Evolutionary conservation across 164 flowering plant genomes (phyloP), one percentile per base, ranked within the genome.

Genomic region (Hamamelis virginiana): DNA sequence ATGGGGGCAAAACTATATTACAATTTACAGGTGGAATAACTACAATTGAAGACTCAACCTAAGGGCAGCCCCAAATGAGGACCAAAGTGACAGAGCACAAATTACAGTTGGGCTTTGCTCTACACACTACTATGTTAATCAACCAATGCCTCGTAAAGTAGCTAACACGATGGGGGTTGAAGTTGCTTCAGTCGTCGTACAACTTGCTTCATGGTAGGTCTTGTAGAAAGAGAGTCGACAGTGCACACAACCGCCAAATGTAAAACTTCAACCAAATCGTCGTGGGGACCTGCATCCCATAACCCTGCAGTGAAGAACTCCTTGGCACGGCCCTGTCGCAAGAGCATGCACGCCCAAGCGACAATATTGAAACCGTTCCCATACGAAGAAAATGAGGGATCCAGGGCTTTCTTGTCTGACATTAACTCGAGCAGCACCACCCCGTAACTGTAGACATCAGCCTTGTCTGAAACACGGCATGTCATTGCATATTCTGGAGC

Each of bases 401-500:
- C 97, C 51, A 92, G 67, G 8, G 91, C 97, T 70, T 92, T 91
- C 82, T 91, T 92, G 77, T 92, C 97, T 12, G 97, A 92, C 1
- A 92, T 75, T 67, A 92, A 71, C 87, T 92, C 97, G 15, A 92
- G 85, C 41, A 92, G 80, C 22, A 92, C 97, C 62, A 92, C 96
- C 43, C 97, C 97, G 52, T 92, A 92, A 65, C 97, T 92, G 70
- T 92, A 92, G 8, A 93, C 97, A 78, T 93, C 98, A 0, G 94
- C 93, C 78, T 93, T 93, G 50, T 93, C 98, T 45, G 98, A 93
- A 51, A 93, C 98, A 19, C 97, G 92, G 71, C 98, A 93, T 18
- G 97, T 92, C 96, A 92, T 86, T n/a, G 96, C 97, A 74, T 92
- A 90, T 60, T 92, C 97, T 0, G 98, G 98, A 22, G 98, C 98